phyloP scores from a whole-genome alignment of 495 filamentous ascomycete genomes.

The Penicillium pulvis region DNA sequence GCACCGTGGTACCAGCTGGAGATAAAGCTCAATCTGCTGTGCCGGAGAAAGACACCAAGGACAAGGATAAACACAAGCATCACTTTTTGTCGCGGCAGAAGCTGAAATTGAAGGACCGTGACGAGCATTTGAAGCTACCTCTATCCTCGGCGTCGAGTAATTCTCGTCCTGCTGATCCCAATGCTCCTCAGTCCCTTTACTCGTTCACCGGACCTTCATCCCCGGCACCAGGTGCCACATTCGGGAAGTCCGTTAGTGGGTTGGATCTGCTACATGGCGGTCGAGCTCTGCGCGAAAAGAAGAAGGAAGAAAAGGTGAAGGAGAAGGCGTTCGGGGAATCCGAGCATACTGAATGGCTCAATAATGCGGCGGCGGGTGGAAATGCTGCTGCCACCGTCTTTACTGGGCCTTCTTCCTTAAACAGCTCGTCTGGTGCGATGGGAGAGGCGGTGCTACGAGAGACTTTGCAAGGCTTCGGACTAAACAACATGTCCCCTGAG shows the following conservation, averaged over 20 bases:
- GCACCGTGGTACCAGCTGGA: constrained; percentile 64
- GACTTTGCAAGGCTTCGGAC: constrained; percentile 60
- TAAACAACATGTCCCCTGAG: constrained; percentile 81
- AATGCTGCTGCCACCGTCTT: constrained; percentile 30
- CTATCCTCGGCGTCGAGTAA: constrained; percentile 91
- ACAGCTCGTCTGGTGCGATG: constrained; percentile 33
- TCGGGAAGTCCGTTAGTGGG: constrained; percentile 76
- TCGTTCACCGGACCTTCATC: constrained; percentile 69
- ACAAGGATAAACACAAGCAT: constrained; percentile 67
- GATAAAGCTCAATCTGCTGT: constrained; percentile 24
- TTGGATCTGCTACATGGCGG: constrained; percentile 86
- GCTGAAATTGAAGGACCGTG: constrained; percentile 81
- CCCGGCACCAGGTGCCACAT: constrained; percentile 67
- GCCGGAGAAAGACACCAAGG: constrained; percentile 42
- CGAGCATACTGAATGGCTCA: constrained; percentile 47
- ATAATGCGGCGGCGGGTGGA: constrained; percentile 29
- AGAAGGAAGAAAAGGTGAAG: constrained; percentile 71
- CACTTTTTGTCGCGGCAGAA: constrained; percentile 92
- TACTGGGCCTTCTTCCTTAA: constrained; percentile 42
- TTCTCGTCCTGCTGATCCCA: constrained; percentile 81
- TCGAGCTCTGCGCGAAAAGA: constrained; percentile 82
- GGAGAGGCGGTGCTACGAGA: constrained; percentile 48
- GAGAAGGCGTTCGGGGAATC: constrained; percentile 43
- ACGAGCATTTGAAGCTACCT: constrained; percentile 70
- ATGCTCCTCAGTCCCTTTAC: constrained; percentile 82